Evolutionary conservation across 805 yeast species (phyloP), one percentile per base, ranked within the genome.

Genomic region (Ogataea haglerorum): DNA sequence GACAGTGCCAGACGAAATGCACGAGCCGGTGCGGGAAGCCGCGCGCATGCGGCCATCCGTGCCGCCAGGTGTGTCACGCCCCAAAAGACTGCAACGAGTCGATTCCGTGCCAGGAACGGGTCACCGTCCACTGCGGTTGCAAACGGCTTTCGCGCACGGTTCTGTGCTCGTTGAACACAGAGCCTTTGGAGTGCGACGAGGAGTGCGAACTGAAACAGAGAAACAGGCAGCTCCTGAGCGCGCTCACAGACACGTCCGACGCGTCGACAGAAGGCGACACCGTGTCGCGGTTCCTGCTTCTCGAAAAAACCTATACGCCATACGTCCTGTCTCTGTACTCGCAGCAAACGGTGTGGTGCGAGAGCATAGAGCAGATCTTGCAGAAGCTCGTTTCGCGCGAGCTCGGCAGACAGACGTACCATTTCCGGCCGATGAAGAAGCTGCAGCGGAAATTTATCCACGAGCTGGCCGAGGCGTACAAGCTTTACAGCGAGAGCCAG

Each of bases 401-500:
- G 27, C 43, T 54, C 4, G 49, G 56, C 16, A 54, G 60, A 17
- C 67, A 70, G 27, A 61, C 74, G 1, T 61, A 75, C 49, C 80
- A 79, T 55, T 86, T 90, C 62, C 80, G 80, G 13, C 82, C 91
- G 13, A 86, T 89, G 95, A 71, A 66, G 36, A 58, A 69, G 10
- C 73, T 78, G 5, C 91, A 85, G 58, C 68, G 96, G 34, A 67
- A 68, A 46, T 87, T 88, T 54, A 63, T 89, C 18, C 91, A 81
- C 54, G 79, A 78, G 37, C 54, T 89, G 29, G 82, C 89, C 0
- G 75, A 69, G 18, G 61, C 77, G 0, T 87, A 68, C 57, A 67
- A 72, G 10, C 52, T 87, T 10, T 79, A 75, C 50, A 68, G 83
- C 0, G 89, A 85, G 52, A 76, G 90, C 2, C 93, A 85, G 46